A percentile compares a stretch with the other conserved stretches of the same genome.
Evolutionary conservation across 108 stramenopile genomes (phyloP).

Genomic region (Skeletonema menzelii): DNA sequence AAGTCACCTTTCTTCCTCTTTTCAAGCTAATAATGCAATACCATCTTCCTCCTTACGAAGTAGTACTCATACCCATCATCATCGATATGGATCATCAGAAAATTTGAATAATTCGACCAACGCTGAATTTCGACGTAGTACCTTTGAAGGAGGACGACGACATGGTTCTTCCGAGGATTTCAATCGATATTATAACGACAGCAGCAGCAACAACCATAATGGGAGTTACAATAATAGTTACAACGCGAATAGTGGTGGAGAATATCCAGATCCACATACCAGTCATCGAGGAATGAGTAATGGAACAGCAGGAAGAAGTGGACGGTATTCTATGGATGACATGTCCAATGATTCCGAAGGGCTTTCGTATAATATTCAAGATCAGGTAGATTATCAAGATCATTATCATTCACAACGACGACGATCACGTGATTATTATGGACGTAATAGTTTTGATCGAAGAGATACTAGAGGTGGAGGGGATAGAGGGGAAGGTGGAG

Average conservation of each 20-base stretch:
- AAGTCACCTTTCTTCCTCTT: neutral
- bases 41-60: no score
- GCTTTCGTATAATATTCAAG: no score
- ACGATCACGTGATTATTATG: neutral
- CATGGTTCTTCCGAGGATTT: neutral
- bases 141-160: neutral
- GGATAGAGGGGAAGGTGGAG: neutral
- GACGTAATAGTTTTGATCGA: neutral
- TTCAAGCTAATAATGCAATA: no score
- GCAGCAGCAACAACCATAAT: neutral
- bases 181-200: neutral
- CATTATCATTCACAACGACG: no score
- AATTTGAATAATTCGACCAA: neutral
- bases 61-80: no score
- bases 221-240: neutral
- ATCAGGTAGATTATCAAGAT: no score
- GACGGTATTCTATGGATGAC: no score
- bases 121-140: no score
- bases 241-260: neutral
- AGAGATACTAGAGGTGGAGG: neutral
- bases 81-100: neutral
- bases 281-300: no score
- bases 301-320: no score
- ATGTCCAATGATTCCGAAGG: no score
- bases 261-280: neutral